Conservation (phyloP, 2,329 filamentous ascomycete species). For the Aspergillus novoparasiticus region DNA sequence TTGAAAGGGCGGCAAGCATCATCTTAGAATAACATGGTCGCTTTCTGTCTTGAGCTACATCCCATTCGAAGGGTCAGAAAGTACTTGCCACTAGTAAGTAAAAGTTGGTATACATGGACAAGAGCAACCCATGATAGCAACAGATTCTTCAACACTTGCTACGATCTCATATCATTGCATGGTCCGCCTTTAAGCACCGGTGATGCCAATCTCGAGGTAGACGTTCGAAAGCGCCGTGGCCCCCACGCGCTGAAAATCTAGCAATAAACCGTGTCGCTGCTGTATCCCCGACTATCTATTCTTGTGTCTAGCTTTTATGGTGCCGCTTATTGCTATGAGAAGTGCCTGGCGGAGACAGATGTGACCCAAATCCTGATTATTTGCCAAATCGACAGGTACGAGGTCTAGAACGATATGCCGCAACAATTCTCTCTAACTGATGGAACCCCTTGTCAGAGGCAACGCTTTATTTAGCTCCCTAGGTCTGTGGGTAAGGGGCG, state of each 20-base stretch:
- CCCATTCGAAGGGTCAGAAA: too few relatives aligned
- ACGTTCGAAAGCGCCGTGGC: not conserved
- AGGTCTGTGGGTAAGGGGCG: not conserved
- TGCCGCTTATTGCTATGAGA: not conserved
- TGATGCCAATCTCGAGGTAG: not conserved
- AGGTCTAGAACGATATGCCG: not conserved
- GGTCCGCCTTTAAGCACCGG: too few relatives aligned
- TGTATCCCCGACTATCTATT: not conserved
- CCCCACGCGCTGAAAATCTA: too few relatives aligned
- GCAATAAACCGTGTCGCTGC: too few relatives aligned
- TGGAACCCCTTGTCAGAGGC: not conserved
- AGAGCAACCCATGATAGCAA: too few relatives aligned
- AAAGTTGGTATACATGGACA: too few relatives aligned
- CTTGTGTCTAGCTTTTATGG: not conserved
- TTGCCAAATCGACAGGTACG: not conserved
- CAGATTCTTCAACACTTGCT: too few relatives aligned
- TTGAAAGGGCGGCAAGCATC: too few relatives aligned
- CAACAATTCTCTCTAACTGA: not conserved
- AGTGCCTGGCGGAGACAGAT: not conserved
- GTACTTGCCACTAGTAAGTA: too few relatives aligned
- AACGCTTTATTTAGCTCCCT: not conserved
- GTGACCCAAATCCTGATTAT: not conserved
- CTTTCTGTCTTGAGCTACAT: too few relatives aligned
- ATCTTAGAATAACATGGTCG: too few relatives aligned
- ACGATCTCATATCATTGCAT: too few relatives aligned